Base-by-base conservation (phyloP, 495 filamentous ascomycete species). In the Ramalina peruviana region DNA sequence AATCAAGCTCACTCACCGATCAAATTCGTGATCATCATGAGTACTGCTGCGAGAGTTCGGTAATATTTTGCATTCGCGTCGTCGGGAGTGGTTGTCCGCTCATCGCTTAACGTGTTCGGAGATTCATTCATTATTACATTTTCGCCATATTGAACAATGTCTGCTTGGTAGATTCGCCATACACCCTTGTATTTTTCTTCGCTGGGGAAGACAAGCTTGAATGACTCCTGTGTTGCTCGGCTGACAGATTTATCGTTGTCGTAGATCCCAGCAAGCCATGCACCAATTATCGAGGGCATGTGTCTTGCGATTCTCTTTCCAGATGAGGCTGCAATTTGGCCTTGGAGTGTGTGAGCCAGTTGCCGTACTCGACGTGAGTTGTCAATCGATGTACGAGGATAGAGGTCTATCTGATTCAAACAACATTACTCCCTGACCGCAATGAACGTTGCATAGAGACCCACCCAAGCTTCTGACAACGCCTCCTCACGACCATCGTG, bases 231-330 rank as follows among this genome's bases (percentile, higher is more conserved):
- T n/a, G 89, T 85, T 3, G 85, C 76, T 30, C 78, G 79, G 25
- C 81, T 72, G 1, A 84, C 85, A 13, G 70, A 69, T 46, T 77
- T 77, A 61, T 99, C 92, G 51, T 73, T 82, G 60, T 99, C 93
- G 59, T 88, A 90, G 2, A 81, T 72, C 12, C 93, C 90, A 25
- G 82, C 82, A 23, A 95, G 72, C 93, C 93, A 99, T 11, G 86
- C 72, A 7, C 85, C 87, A 19, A 88, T 80, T 27, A 93, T 71
- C 25, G 76, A 74, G 3, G 86, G 77, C 53, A 97, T 70, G 58
- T 82, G 71, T 55, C 77, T 85, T 36, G 81, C 86, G 56, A 93
- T 80, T 46, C 86, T 75, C 66, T 88, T 94, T 17, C 86, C 83
- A 21, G 76, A 79, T 9, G 82, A 75, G 16, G 70, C 73, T 42